Evolutionary conservation across 768 basidiomycete genomes (phyloP).

Genomic region (Mycena metata): DNA sequence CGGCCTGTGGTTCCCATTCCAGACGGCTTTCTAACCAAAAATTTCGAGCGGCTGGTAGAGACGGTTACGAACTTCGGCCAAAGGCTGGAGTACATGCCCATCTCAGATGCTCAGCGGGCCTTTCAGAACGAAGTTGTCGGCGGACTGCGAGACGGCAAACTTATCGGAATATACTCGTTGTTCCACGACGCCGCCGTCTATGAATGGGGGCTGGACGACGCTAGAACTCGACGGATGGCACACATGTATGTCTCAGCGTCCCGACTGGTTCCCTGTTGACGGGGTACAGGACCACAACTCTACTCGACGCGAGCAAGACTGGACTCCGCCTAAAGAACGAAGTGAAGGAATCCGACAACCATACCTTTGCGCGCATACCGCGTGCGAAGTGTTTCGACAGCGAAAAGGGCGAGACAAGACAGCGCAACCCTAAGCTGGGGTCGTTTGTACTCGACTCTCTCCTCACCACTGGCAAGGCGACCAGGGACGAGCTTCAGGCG

Average conservation of each 20-base stretch:
- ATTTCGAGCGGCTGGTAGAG: conserved; percentile 27
- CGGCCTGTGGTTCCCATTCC: conserved; percentile 15
- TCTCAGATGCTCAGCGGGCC: conserved; percentile 5
- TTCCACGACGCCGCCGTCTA: conserved; percentile 61
- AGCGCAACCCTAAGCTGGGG: conserved; percentile 6
- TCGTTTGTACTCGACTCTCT: conserved; percentile 26
- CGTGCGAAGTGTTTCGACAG: conserved; percentile 17
- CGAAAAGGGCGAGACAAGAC: neutral
- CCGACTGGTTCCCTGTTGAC: neutral
- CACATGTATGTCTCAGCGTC: conserved; percentile 55
- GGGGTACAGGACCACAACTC: conserved; percentile 58
- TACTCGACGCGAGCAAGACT: conserved; percentile 65
- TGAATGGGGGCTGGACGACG: conserved; percentile 47
- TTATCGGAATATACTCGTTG: conserved; percentile 57
- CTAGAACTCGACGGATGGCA: conserved; percentile 55
- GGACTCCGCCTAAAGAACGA: conserved; percentile 54
- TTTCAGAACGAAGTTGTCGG: conserved; percentile 50
- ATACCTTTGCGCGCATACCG: conserved; percentile 38
- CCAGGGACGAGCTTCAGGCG: conserved; percentile 6
- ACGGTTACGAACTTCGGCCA: conserved; percentile 23
- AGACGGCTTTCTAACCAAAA: conserved; percentile 1
- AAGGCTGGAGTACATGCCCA: conserved; percentile 1
- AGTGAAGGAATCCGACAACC: conserved; percentile 47
- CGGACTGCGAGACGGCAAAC: conserved; percentile 51
- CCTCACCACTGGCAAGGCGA: neutral